These are phyloP conservation scores for Fusarium newnesense DNA, from an alignment of 2,329 filamentous ascomycete species.

Conservation along the genomic window DNA sequence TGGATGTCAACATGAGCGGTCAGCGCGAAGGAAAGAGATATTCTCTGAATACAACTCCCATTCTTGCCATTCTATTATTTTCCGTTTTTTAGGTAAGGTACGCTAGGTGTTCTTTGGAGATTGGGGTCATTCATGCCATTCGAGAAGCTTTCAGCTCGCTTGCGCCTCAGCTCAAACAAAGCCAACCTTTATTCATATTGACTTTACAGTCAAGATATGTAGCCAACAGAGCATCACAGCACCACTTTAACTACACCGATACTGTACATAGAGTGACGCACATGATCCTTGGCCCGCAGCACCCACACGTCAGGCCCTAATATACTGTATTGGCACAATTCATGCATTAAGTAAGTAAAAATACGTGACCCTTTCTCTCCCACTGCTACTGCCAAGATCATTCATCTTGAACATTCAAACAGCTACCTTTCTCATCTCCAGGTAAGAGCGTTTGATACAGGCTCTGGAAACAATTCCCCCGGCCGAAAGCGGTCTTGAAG, in stretches of 20 bases:
- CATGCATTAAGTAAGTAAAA: slow-evolving; percentile 17
- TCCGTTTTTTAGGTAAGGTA: neutral
- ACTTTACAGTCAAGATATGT: neutral
- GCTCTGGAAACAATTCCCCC: slow-evolving; percentile 22
- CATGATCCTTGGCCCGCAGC: slow-evolving; percentile 38
- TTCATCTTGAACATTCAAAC: slow-evolving; percentile 6
- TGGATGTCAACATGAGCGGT: slow-evolving; percentile 23
- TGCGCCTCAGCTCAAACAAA: neutral
- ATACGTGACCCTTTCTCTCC: neutral
- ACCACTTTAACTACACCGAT: slow-evolving; percentile 38
- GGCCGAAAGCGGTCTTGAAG: slow-evolving; percentile 21
- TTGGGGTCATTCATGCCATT: neutral
- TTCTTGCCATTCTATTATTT: neutral
- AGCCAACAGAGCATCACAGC: slow-evolving; percentile 17
- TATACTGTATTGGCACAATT: slow-evolving; percentile 44
- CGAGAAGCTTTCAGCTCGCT: neutral
- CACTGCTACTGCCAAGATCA: slow-evolving; percentile 8
- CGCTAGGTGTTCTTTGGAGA: neutral
- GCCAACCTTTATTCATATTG: slow-evolving; percentile 1
- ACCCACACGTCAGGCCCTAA: slow-evolving; percentile 45
- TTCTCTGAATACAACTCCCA: neutral
- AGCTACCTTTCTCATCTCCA: slow-evolving; percentile 18
- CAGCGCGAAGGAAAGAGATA: slow-evolving; percentile 7
- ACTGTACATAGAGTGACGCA: slow-evolving; percentile 34
- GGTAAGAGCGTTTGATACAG: slow-evolving; percentile 23